Evolutionary conservation across 192 early-diverging fungal species (phyloP).

Genomic region (Coemansia sp.): DNA sequence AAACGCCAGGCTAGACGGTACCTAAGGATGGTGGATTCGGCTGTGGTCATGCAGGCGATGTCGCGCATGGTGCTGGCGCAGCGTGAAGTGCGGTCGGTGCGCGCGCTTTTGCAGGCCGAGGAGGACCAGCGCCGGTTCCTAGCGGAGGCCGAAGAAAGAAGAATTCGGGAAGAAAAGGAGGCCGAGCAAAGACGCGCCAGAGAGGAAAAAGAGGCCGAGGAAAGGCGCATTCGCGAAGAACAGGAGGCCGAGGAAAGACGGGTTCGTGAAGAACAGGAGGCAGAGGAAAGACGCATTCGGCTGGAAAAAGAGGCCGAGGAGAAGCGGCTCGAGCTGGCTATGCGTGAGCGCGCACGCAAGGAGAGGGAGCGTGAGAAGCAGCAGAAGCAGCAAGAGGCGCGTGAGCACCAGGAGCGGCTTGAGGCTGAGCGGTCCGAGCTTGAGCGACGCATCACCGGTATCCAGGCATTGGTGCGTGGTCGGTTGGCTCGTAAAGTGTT

Average conservation of each 20-base stretch:
- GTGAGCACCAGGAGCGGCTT: slow-evolving; percentile 35
- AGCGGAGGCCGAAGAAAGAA: slow-evolving; percentile 17
- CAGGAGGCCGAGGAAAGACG: neutral
- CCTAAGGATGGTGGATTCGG: slow-evolving; percentile 58
- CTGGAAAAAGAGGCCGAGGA: slow-evolving; percentile 28
- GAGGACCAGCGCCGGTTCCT: slow-evolving; percentile 22
- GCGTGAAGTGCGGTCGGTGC: slow-evolving; percentile 21
- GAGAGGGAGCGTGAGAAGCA: slow-evolving; percentile 18
- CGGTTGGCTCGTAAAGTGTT: slow-evolving; percentile 57
- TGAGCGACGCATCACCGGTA: slow-evolving; percentile 44
- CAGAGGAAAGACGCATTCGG: slow-evolving; percentile 4
- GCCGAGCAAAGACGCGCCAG: no score
- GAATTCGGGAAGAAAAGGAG: slow-evolving; percentile 7
- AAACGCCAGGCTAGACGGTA: slow-evolving; percentile 55
- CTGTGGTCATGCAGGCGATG: slow-evolving; percentile 58
- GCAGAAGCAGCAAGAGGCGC: slow-evolving; percentile 3
- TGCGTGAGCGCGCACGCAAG: slow-evolving; percentile 20
- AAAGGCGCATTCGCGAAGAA: neutral
- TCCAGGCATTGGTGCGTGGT: slow-evolving; percentile 68
- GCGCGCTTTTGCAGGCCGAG: slow-evolving; percentile 1
- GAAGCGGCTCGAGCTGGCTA: slow-evolving; percentile 17
- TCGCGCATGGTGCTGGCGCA: slow-evolving; percentile 60
- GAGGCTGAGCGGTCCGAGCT: slow-evolving; percentile 43
- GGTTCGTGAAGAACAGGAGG: neutral
- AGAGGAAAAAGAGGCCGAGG: no score